Evolutionary conservation across 139 green algal genomes (phyloP), one percentile per base, ranked within the genome.

Genomic region (Trebouxia sp.): DNA sequence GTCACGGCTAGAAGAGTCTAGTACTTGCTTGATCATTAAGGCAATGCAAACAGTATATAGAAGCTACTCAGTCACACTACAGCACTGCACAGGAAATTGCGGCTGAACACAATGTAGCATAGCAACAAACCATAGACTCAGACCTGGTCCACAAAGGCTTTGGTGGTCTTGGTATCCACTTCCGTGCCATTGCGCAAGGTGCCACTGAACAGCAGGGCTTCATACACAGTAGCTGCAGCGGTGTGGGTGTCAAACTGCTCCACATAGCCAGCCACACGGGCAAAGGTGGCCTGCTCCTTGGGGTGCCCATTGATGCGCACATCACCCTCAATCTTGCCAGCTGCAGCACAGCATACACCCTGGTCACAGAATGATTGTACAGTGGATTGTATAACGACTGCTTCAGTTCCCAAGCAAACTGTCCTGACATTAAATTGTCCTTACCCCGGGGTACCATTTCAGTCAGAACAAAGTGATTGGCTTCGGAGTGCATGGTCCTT

Each of bases 151-250:
- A 42, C 37, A 58, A 81, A 81, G 3, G 8, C 26, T 11, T 75
- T 28, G 1, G n/a, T 48, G 4, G 78, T 84, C 26, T 75, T 11
- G 11, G 26, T 15, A 35, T 51, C 41, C 24, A 70, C 41, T 9
- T 75, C 30, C 14, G 12, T 39, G 53, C 20, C 53, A 48, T 85
- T 78, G 24, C 85, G 78, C 82, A 89, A 70, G 11, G n/a, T 14
- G 32, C 70, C 85, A 24, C 48, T 84, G 75, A 92, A 90, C 47
- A 84, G 24, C 55, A 93, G 84, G 38, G 90, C 89, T 83, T 94
- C 90, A 5, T 83, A 43, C 26, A 88, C 82, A 10, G 84, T 83
- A 37, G 47, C 38, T 28, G 78, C 65, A 22, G 81, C 38, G 20
- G 75, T 50, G 82, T 88, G 84, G 22, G 81, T 84, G 39, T 88